Percentiles rank a stretch among this genome's conserved stretches.
phyloP scores from a whole-genome alignment of 805 yeast genomes.

The Suhomyces kilbournensis region DNA sequence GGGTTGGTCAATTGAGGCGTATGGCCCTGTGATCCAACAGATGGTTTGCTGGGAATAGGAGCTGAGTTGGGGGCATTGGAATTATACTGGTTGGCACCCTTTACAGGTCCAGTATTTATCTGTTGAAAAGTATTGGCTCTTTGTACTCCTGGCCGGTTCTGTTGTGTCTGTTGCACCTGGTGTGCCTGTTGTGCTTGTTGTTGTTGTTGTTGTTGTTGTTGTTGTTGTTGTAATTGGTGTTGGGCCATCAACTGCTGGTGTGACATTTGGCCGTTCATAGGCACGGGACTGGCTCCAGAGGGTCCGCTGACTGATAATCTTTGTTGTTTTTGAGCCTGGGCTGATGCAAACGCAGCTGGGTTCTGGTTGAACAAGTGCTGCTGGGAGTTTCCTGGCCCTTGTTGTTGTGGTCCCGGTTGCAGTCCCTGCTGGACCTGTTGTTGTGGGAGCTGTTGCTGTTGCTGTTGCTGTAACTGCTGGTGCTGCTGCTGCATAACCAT shows the following conservation, averaged over 20 bases:
- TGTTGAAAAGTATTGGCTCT: constrained; percentile 19
- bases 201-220: constrained; percentile 8
- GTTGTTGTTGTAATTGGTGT: constrained; percentile 11
- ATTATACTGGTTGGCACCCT: constrained; percentile 11
- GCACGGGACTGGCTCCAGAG: constrained; percentile 3
- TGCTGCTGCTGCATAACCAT: constrained; percentile 10
- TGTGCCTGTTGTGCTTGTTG: constrained; percentile 12
- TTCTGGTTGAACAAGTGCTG: constrained; percentile 3
- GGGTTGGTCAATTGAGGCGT: constrained; percentile 30
- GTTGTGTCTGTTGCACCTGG: constrained; percentile 11
- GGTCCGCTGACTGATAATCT: constrained; percentile 5
- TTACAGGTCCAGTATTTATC: constrained; percentile 11
- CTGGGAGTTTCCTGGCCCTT: neutral
- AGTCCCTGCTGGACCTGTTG: neutral
- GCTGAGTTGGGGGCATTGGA: constrained; percentile 23
- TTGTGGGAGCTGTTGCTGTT: constrained; percentile 1
- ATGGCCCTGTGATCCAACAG: constrained; percentile 23
- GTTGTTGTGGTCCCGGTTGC: neutral
- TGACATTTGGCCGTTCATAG: constrained; percentile 7
- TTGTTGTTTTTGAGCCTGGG: constrained; percentile 3
- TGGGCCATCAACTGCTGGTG: constrained; percentile 11
- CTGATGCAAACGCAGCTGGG: neutral
- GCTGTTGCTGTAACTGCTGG: constrained; percentile 8
- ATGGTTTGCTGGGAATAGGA: constrained; percentile 15
- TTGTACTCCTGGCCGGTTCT: constrained; percentile 16